phyloP scores from a whole-genome alignment of 2,329 filamentous ascomycete species.

The Epichloe uncinata region DNA sequence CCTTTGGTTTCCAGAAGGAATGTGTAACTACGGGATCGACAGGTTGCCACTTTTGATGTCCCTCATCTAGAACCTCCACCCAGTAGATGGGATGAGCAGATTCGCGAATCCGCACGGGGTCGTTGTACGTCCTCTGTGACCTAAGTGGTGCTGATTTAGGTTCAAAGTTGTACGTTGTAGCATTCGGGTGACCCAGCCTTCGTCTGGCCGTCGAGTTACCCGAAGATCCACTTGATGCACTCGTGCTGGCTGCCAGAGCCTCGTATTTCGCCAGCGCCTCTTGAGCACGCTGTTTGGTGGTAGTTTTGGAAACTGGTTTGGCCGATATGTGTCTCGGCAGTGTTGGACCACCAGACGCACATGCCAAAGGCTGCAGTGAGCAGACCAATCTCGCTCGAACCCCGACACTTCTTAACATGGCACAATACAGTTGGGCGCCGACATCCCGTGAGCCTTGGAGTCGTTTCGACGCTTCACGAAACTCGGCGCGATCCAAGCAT shows the following conservation, averaged over 20 bases:
- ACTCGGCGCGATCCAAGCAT: constrained; percentile 57
- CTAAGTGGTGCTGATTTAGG: constrained; percentile 28
- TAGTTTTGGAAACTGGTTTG: constrained; percentile 16
- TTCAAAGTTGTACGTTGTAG: constrained; percentile 36
- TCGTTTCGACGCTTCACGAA: constrained; percentile 52
- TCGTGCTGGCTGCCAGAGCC: constrained; percentile 25
- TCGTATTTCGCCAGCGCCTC: constrained; percentile 14
- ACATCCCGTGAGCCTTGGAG: constrained; percentile 77
- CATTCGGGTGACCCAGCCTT: constrained; percentile 40
- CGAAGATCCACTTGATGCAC: constrained; percentile 15
- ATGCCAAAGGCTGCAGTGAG: constrained; percentile 73
- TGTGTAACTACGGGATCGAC: constrained; percentile 75
- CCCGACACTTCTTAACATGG: constrained; percentile 68
- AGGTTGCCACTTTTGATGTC: constrained; percentile 82
- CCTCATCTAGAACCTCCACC: constrained; percentile 81
- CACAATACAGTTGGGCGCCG: constrained; percentile 83
- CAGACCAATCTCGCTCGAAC: constrained; percentile 75
- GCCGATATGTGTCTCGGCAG: constrained; percentile 27
- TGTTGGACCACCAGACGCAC: constrained; percentile 39
- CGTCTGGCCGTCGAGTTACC: constrained; percentile 27
- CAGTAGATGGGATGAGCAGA: constrained; percentile 79
- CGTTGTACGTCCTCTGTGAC: constrained; percentile 18
- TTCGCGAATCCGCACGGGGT: constrained; percentile 41
- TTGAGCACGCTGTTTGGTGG: constrained; percentile 19
- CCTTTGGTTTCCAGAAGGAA: constrained; percentile 58